Conservation (phyloP, 2,329 filamentous ascomycete genomes). For the Aspergillus tanneri region DNA sequence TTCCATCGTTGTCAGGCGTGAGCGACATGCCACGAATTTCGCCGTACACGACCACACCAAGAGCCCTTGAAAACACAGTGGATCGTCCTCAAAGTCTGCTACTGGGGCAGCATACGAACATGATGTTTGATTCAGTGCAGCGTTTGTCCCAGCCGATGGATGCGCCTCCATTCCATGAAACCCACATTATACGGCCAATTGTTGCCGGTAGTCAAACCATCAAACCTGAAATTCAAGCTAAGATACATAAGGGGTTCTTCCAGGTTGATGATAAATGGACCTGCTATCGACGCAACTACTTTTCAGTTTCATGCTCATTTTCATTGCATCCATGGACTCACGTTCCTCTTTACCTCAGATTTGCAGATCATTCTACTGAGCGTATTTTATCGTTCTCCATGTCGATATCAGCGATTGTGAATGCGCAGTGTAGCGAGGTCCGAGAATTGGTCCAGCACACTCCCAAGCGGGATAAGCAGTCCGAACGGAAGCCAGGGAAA, state of each 20-base stretch:
- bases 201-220: conserved; percentile 49
- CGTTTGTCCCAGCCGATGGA: conserved; percentile 35
- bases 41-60: conserved; percentile 35
- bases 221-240: conserved; percentile 71
- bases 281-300: conserved; percentile 89
- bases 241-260: conserved; percentile 89
- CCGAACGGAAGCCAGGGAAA: conserved; percentile 70
- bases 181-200: conserved; percentile 36
- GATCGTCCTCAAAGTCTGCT: conserved; percentile 32
- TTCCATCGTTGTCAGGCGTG: conserved; percentile 31
- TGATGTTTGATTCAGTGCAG: conserved; percentile 27
- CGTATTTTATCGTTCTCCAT: conserved; percentile 75
- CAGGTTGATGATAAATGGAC: conserved; percentile 80
- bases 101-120: conserved; percentile 27
- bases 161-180: conserved; percentile 46
- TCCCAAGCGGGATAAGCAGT: conserved; percentile 85
- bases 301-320: conserved; percentile 79
- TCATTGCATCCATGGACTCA: conserved; percentile 62
- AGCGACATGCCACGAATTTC: conserved; percentile 36
- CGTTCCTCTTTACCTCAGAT: conserved; percentile 59
- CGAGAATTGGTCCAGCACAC: conserved; percentile 89
- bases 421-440: conserved; percentile 69
- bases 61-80: conserved; percentile 32
- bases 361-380: conserved; percentile 46
- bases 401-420: conserved; percentile 78